Base-by-base conservation (phyloP, 2,329 filamentous ascomycete species). In the Cyclaneusma minus region DNA sequence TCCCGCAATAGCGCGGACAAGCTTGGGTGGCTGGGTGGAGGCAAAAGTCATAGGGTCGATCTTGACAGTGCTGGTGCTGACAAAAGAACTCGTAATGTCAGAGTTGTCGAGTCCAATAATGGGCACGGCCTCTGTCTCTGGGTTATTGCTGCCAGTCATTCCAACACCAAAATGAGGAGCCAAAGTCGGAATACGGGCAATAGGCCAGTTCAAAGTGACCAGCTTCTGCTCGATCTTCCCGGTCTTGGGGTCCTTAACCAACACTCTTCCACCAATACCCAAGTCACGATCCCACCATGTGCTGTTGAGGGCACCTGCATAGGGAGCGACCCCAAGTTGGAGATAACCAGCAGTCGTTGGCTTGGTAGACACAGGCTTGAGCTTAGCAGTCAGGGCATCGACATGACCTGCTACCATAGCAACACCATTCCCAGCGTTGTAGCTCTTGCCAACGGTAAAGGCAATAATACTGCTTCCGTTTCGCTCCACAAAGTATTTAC, bases 221-320 rank as follows among this genome's bases (percentile, higher is more conserved):
- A 95, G 63, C 56, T 75, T 81, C 16, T 68, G 73, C 13, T 66
- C 62, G 18, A 91, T 82, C 63, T 87, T 91, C 38, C 77, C 77
- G 3, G 69, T 68, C 24, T 60, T 54, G 4, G 62, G 48, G 40
- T 93, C 75, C 36, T 74, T 79, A 23, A 95, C 74, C 25, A 95
- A 62, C 4, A 95, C 87, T 22, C 84, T 66, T 20, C 89, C 89
- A 36, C 84, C 89, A 41, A 95, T 79, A 37, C 80, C 76, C 27
- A 98, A 64, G 50, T 98, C 89, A 19, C 89, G 71, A 51, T 95
- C 89, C 87, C 85, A 95, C 89, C 89, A 95, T 1, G 89, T 95
- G 35, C 64, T 62, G 47, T 85, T 89, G 34, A 95, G 56, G 2
- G 62, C 84, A 26, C 89, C 87, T 7, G 84, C 87, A 48, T 95